A percentile compares a stretch with the other conserved stretches of the same genome.
Conservation (phyloP, 2,329 filamentous ascomycete genomes). For the Phaeosphaeria sp. region DNA sequence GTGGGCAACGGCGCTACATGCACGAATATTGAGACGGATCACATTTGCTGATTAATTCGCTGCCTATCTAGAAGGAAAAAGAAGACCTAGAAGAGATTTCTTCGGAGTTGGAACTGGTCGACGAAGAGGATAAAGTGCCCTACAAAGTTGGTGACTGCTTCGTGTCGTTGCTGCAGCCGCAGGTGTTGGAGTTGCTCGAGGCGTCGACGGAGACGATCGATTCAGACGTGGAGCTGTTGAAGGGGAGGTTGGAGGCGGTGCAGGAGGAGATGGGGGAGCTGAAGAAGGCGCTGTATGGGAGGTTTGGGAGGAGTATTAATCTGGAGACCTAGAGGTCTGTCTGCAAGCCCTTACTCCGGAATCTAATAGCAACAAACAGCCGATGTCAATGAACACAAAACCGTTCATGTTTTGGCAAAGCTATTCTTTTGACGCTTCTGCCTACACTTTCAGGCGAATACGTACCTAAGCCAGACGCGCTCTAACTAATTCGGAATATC, state of each 20-base stretch:
- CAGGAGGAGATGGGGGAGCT: conserved; percentile 87
- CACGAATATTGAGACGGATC: too few species aligned
- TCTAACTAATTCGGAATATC: too few species aligned
- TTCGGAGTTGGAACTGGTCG: conserved; percentile 88
- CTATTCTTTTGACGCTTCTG: too few species aligned
- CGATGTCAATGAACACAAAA: too few species aligned
- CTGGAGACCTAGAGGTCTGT: conserved; percentile 71
- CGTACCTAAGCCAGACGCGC: too few species aligned
- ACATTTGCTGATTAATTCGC: background rate
- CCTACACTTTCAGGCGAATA: too few species aligned
- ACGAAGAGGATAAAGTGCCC: conserved; percentile 94
- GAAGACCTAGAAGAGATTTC: conserved; percentile 95
- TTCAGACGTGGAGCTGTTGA: conserved; percentile 74
- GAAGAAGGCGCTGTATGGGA: conserved; percentile 90
- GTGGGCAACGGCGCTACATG: too few species aligned
- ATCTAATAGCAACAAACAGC: too few species aligned
- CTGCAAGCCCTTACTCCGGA: background rate
- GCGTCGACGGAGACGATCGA: conserved; percentile 76
- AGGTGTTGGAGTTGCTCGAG: conserved; percentile 85
- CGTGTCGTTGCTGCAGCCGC: conserved; percentile 80
- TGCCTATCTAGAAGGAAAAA: conserved; percentile 81
- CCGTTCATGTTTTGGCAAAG: too few species aligned
- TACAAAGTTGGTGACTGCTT: conserved; percentile 97
- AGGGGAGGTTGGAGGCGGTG: conserved; percentile 76
- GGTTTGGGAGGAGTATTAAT: conserved; percentile 97